Conservation (phyloP, 495 filamentous ascomycete genomes). For the Hypoxylon intermedium region DNA sequence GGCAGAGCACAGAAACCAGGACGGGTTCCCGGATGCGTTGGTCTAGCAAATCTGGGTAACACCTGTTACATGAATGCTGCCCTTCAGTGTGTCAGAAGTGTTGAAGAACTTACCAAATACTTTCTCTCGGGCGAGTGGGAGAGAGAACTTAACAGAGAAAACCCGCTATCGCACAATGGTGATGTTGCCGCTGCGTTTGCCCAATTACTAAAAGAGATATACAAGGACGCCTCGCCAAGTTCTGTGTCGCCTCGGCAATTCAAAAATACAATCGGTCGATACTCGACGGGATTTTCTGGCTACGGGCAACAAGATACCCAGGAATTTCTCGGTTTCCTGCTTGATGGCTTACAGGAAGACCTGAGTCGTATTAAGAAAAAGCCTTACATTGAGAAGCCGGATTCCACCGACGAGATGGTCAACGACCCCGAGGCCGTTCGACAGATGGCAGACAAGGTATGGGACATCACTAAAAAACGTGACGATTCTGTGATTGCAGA, state of each 20-base stretch:
- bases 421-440: slow-evolving; percentile 76
- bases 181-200: slow-evolving; percentile 83
- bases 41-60: slow-evolving; percentile 89
- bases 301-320: slow-evolving; percentile 98
- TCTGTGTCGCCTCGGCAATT: slow-evolving; percentile 78
- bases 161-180: slow-evolving; percentile 83
- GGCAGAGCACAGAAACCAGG: slow-evolving; percentile 67
- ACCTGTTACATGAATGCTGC: slow-evolving; percentile 99
- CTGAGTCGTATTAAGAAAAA: slow-evolving; percentile 93
- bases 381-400: slow-evolving; percentile 96
- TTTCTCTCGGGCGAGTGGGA: slow-evolving; percentile 79
- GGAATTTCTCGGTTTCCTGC: slow-evolving; percentile 94
- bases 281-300: slow-evolving; percentile 85
- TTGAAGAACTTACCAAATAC: slow-evolving; percentile 90
- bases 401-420: slow-evolving; percentile 97
- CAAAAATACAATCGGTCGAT: slow-evolving; percentile 79
- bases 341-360: slow-evolving; percentile 94
- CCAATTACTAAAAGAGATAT: slow-evolving; percentile 74
- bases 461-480: slow-evolving; percentile 88
- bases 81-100: slow-evolving; percentile 87
- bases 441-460: slow-evolving; percentile 83
- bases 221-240: slow-evolving; percentile 62
- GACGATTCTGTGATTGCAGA: slow-evolving; percentile 96
- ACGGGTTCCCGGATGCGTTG: slow-evolving; percentile 74
- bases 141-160: slow-evolving; percentile 79